A percentile compares a stretch with the other conserved stretches of the same genome.
Evolutionary conservation across 1,284 basidiomycete species (phyloP).

Genomic region (Apiotrichum porosum): DNA sequence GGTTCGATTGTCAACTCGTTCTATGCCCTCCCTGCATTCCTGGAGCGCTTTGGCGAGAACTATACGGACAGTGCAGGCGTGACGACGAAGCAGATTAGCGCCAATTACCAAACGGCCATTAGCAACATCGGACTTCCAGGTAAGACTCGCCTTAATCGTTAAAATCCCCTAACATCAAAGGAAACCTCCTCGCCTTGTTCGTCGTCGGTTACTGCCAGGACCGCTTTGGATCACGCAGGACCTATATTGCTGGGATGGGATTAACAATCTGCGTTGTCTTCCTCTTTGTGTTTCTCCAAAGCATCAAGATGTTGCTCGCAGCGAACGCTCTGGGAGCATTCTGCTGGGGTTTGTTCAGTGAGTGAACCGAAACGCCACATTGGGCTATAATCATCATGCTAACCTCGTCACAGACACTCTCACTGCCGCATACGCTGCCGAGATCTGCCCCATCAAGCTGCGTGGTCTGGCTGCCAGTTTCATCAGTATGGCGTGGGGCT

Average conservation of each 20-base stretch:
- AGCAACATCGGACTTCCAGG: constrained; percentile 32
- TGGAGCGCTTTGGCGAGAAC: constrained; percentile 24
- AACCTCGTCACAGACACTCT: constrained; percentile 41
- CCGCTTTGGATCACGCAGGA: constrained; percentile 39
- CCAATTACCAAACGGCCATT: constrained; percentile 50
- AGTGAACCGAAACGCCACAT: neutral
- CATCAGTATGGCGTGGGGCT: constrained; percentile 52
- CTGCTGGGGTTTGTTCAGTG: constrained; percentile 12
- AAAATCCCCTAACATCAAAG: constrained; percentile 32
- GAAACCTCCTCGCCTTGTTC: constrained; percentile 18
- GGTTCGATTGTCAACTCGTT: constrained; percentile 9
- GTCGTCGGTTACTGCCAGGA: constrained; percentile 40
- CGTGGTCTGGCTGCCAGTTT: constrained; percentile 51
- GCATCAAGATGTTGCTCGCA: constrained; percentile 38
- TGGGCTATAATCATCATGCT: too few relatives aligned
- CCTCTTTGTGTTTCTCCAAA: constrained; percentile 42
- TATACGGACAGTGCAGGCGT: too few relatives aligned
- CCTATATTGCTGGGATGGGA: constrained; percentile 43
- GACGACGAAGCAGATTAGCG: constrained; percentile 17
- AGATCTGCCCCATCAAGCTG: constrained; percentile 51
- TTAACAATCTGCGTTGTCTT: constrained; percentile 27
- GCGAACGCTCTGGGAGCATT: constrained; percentile 12
- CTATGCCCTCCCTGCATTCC: constrained; percentile 32
- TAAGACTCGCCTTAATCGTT: too few relatives aligned
- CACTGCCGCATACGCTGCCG: constrained; percentile 51